Conservation (phyloP, 2,329 filamentous ascomycete genomes). For the Aureobasidium uvarum region DNA sequence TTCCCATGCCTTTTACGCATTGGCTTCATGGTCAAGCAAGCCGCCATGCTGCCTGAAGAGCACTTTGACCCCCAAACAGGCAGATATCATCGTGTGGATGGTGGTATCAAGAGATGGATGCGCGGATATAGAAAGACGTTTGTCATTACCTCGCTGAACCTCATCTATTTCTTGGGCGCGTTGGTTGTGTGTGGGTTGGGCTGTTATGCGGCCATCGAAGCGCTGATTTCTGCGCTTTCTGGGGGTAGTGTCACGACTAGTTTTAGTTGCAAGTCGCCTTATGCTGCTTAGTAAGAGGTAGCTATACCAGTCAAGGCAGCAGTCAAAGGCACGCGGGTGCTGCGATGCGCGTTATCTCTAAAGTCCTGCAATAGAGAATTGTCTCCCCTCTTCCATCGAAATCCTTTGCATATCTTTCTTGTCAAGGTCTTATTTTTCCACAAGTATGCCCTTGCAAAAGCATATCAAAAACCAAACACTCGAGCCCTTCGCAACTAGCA, state of each 20-base stretch:
- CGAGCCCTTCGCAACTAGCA: too few relatives aligned
- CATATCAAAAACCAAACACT: too few relatives aligned
- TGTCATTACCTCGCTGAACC: conserved; percentile 37
- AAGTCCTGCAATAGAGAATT: too few relatives aligned
- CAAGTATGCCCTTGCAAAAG: too few relatives aligned
- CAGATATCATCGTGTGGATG: conserved; percentile 38
- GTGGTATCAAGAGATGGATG: conserved; percentile 43
- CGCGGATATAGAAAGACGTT: conserved; percentile 42
- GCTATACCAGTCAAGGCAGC: too few relatives aligned
- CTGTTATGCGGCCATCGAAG: conserved; percentile 42
- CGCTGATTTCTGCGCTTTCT: conserved; percentile 39
- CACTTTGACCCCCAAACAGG: conserved; percentile 47
- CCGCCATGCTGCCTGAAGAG: conserved; percentile 46
- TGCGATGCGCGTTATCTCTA: too few relatives aligned
- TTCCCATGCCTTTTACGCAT: conserved; percentile 55
- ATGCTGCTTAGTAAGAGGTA: neutral
- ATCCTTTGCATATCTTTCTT: too few relatives aligned
- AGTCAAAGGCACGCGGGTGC: too few relatives aligned
- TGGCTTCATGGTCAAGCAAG: conserved; percentile 46
- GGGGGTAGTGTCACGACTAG: conserved; percentile 33
- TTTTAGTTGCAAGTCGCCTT: conserved; percentile 34
- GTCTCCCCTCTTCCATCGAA: too few relatives aligned
- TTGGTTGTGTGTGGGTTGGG: conserved; percentile 44
- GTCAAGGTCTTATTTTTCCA: too few relatives aligned
- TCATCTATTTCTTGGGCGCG: conserved; percentile 43